These are phyloP conservation scores for Citrus australasica DNA, from an alignment of 345 rosid genomes.

Conservation along the genomic window DNA sequence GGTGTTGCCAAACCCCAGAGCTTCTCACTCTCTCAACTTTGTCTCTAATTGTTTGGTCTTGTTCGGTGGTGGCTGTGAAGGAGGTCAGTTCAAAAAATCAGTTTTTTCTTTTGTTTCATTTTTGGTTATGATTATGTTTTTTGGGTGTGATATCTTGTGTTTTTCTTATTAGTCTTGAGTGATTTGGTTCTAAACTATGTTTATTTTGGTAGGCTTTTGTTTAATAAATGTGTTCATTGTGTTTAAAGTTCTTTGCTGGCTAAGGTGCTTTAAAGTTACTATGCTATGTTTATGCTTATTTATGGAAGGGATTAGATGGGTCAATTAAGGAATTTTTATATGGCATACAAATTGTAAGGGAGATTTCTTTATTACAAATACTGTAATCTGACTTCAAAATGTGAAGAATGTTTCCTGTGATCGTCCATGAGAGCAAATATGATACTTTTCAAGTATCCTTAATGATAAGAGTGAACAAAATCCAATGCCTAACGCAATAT, in stretches of 20 bases:
- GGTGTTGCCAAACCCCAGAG: constrained; percentile 63
- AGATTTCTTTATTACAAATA: background rate
- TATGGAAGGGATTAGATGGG: background rate
- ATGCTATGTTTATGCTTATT: background rate
- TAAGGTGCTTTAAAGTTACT: no score
- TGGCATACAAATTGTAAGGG: background rate
- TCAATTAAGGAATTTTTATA: background rate
- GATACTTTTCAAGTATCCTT: background rate
- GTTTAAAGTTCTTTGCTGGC: background rate
- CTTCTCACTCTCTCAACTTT: constrained; percentile 93
- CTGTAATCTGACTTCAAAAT: background rate
- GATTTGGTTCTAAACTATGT: background rate
- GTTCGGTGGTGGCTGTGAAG: constrained; percentile 95
- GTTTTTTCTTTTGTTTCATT: background rate
- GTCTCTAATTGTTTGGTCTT: constrained; percentile 79
- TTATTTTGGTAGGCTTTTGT: background rate
- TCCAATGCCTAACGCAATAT: background rate
- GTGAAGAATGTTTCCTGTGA: background rate
- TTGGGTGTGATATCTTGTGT: background rate
- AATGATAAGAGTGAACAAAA: background rate
- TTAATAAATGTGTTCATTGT: background rate
- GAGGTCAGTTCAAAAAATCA: constrained; percentile 48
- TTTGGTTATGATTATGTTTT: background rate
- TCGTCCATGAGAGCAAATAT: background rate
- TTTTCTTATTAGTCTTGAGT: background rate